These are phyloP conservation scores for Eremomyces bilateralis DNA, from an alignment of 495 filamentous ascomycete genomes.

Conservation along the genomic window DNA sequence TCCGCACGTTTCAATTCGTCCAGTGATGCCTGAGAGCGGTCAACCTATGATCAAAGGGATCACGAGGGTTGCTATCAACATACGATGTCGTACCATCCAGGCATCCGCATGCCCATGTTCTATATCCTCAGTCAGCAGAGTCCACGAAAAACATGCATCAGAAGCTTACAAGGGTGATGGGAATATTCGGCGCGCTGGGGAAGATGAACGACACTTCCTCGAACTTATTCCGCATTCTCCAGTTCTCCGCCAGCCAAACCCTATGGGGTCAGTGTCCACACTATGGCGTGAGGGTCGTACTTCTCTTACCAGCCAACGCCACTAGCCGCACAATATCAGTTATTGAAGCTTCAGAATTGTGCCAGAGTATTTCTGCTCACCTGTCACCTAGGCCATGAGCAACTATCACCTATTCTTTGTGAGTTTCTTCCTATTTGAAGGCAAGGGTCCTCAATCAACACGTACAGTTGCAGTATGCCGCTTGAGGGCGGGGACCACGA, in stretches of 20 bases:
- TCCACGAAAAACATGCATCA: no score
- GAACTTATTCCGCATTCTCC: constrained; percentile 61
- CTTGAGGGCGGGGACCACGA: constrained; percentile 70
- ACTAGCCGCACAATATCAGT: constrained; percentile 3
- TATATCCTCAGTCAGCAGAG: constrained; percentile 16
- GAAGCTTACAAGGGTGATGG: constrained; percentile 70
- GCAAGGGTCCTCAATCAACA: no score
- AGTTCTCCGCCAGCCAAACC: constrained; percentile 69
- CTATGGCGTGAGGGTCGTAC: not conserved
- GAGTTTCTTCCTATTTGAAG: no score
- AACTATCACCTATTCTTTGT: no score
- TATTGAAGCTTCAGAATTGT: not conserved
- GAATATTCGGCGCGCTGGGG: constrained; percentile 77
- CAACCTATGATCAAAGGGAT: not conserved
- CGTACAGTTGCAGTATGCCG: constrained; percentile 84
- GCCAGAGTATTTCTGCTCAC: constrained; percentile 17
- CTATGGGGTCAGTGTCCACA: constrained; percentile 18
- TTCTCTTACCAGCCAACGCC: constrained; percentile 18
- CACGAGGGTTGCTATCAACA: constrained; percentile 17
- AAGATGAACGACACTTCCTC: constrained; percentile 83
- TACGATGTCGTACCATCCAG: constrained; percentile 83
- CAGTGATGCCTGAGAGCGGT: constrained; percentile 13
- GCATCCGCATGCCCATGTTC: constrained; percentile 70
- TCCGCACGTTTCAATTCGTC: constrained; percentile 22
- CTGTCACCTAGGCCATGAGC: constrained; percentile 77